Conservation (phyloP, 2,329 filamentous ascomycete species). For the Diaporthe citriasiana region DNA sequence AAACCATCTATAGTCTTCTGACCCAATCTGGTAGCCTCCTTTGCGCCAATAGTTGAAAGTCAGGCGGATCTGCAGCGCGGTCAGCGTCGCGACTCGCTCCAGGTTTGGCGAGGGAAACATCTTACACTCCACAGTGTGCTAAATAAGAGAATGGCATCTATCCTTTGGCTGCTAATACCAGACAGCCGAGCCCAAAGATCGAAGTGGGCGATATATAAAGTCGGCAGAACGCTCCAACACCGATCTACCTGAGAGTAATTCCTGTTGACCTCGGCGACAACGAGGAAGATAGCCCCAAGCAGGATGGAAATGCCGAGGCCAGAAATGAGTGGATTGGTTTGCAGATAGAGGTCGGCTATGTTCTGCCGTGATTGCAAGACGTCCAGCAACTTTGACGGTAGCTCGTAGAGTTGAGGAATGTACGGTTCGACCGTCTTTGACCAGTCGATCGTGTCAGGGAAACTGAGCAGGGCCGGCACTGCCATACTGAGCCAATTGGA, state of each 20-base stretch:
- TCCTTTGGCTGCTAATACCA: conserved; percentile 76
- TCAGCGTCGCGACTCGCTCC: conserved; percentile 44
- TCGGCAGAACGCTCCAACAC: conserved; percentile 90
- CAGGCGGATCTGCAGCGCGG: conserved; percentile 72
- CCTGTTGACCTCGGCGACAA: conserved; percentile 85
- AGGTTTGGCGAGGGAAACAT: conserved; percentile 16
- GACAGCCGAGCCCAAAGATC: conserved; percentile 84
- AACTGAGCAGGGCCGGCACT: conserved; percentile 77
- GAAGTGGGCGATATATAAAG: conserved; percentile 88
- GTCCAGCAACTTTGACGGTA: conserved; percentile 76
- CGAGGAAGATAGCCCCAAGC: conserved; percentile 78
- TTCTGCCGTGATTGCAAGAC: conserved; percentile 71
- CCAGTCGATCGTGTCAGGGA: conserved; percentile 84
- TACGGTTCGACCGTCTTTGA: conserved; percentile 82
- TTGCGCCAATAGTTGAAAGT: conserved; percentile 98
- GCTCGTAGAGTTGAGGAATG: conserved; percentile 75
- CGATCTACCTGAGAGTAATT: conserved; percentile 99
- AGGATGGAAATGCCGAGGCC: conserved; percentile 80
- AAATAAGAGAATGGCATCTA: conserved; percentile 81
- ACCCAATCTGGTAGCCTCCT: conserved; percentile 89
- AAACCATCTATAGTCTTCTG: conserved; percentile 93
- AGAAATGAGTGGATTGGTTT: conserved; percentile 88
- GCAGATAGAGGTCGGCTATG: conserved; percentile 80
- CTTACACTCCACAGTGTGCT: conserved; percentile 85
- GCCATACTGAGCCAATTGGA: conserved; percentile 64